A percentile compares a stretch with the other conserved stretches of the same genome.
phyloP scores from a whole-genome alignment of 257 asterid genomes.

The Solanum clarkiae region DNA sequence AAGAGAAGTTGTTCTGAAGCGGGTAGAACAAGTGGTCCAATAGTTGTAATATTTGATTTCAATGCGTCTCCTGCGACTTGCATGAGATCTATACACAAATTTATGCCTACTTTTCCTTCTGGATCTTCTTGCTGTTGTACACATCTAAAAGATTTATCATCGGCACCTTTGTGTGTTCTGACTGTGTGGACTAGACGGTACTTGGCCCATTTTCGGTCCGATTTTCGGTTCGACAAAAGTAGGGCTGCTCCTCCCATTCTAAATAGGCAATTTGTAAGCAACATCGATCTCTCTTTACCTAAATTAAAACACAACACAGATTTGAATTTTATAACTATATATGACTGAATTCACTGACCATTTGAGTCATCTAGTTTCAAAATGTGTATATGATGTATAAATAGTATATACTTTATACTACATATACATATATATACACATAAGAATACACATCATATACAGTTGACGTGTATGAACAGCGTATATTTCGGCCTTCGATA shows the following conservation, averaged over 20 bases:
- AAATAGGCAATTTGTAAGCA: conserved; percentile 18
- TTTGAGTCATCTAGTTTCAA: not conserved
- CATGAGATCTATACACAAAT: conserved; percentile 40
- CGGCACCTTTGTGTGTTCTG: conserved; percentile 40
- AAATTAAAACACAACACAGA: not conserved
- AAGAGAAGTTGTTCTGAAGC: conserved; percentile 46
- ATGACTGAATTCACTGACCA: not conserved
- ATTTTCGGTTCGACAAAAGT: conserved; percentile 5
- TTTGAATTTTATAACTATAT: not conserved
- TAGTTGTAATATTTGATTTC: conserved; percentile 44
- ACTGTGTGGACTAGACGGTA: conserved; percentile 36
- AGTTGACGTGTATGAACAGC: too few relatives aligned
- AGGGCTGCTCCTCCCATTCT: conserved; percentile 25
- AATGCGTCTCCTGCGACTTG: conserved; percentile 51
- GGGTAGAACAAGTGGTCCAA: conserved; percentile 64
- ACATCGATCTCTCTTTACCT: conserved; percentile 20
- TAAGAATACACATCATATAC: too few relatives aligned
- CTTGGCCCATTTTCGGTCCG: conserved; percentile 13
- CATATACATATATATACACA: not conserved
- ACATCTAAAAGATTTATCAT: conserved; percentile 39
- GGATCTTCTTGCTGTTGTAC: conserved; percentile 45
- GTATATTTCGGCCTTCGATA: not conserved
- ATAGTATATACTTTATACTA: not conserved
- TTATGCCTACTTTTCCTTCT: conserved; percentile 39
- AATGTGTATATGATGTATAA: not conserved